Evolutionary conservation across 1,284 basidiomycete genomes (phyloP).

Genomic region (Melanopsichium pennsylvanicum): DNA sequence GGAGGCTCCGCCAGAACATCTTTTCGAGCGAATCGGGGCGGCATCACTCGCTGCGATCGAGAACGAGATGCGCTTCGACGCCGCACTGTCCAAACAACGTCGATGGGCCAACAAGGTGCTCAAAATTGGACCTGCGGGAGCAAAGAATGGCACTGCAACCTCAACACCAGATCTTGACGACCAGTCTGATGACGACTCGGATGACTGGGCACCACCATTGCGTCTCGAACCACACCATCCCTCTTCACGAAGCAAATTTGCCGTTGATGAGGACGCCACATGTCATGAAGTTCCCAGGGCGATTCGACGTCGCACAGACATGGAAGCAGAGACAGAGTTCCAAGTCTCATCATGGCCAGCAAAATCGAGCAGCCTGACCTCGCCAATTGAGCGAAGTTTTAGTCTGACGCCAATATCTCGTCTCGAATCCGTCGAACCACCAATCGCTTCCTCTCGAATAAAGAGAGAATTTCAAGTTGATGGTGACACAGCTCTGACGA

Average conservation of each 20-base stretch:
- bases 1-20: neutral
- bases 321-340: neutral
- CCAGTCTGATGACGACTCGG: neutral
- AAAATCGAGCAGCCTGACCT: neutral
- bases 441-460: no score
- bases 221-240: conserved; percentile 11
- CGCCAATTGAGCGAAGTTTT: no score
- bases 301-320: neutral
- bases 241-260: conserved; percentile 1
- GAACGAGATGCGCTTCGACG: conserved; percentile 24
- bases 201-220: conserved; percentile 8
- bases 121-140: no score
- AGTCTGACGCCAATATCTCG: no score
- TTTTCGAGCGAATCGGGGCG: conserved; percentile 8
- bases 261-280: neutral
- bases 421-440: no score
- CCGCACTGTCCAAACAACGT: conserved; percentile 3
- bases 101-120: conserved; percentile 15
- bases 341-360: neutral
- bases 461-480: no score
- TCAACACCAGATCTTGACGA: neutral
- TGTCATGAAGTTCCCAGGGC: neutral
- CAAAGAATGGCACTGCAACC: neutral
- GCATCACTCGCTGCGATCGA: conserved; percentile 14
- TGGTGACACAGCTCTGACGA: no score